These are phyloP conservation scores for Sequoia sempervirens DNA, from an alignment of 75 land plant species.

Conservation along the genomic window DNA sequence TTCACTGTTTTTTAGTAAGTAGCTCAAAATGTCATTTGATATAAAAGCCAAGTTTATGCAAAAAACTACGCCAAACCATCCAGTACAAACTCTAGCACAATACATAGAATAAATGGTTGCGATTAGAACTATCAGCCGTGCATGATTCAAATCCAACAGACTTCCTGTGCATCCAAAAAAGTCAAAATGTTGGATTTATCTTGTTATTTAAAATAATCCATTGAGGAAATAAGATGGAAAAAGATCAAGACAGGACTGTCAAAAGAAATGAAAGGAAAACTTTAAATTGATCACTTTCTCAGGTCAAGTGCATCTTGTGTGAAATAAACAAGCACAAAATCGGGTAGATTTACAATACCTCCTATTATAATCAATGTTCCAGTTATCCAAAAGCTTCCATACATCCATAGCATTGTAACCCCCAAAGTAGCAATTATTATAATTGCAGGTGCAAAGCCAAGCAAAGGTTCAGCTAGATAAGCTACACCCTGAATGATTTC, in stretches of 20 bases:
- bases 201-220: not conserved
- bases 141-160: constrained; percentile 60
- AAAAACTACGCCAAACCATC: constrained; percentile 71
- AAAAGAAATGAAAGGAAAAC: not conserved
- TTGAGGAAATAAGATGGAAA: not conserved
- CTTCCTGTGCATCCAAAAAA: constrained; percentile 44
- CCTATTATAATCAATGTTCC: constrained; percentile 69
- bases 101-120: constrained; percentile 65
- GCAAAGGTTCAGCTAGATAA: constrained; percentile 45
- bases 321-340: not conserved
- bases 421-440: constrained; percentile 62
- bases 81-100: constrained; percentile 59
- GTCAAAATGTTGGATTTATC: not conserved
- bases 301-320: not conserved
- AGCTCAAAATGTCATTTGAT: constrained; percentile 63
- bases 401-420: constrained; percentile 67
- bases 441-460: constrained; percentile 79
- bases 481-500: constrained; percentile 57
- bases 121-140: constrained; percentile 59
- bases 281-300: not conserved
- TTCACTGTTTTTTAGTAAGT: constrained; percentile 43
- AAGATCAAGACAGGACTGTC: not conserved
- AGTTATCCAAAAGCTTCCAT: constrained; percentile 92
- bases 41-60: constrained; percentile 76
- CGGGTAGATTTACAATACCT: constrained; percentile 46